A percentile compares a stretch with the other conserved stretches of the same genome.
These are phyloP conservation scores for Solanum peruvianum DNA, from an alignment of 257 asterid species.

Conservation along the genomic window DNA sequence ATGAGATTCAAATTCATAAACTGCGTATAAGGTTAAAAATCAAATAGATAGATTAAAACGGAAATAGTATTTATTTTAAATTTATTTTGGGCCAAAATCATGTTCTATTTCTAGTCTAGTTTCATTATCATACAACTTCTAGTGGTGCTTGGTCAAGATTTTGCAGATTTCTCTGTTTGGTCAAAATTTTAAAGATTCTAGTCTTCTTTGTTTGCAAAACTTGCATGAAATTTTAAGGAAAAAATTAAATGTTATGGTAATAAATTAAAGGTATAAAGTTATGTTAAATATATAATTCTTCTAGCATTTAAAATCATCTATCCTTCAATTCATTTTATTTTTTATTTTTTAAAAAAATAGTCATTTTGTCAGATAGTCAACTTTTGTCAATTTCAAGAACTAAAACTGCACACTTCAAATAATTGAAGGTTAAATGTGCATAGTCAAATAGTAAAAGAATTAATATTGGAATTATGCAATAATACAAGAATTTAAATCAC, in stretches of 20 bases:
- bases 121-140: background rate
- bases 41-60: background rate
- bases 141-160: background rate
- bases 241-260: background rate
- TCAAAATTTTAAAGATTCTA: background rate
- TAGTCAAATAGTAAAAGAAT: too few species aligned
- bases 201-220: background rate
- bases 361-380: too few species aligned
- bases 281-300: background rate
- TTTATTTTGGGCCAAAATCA: background rate
- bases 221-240: background rate
- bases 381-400: background rate
- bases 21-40: background rate
- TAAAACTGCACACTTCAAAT: background rate
- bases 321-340: too few species aligned
- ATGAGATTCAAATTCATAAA: background rate
- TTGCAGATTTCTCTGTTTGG: background rate
- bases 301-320: too few species aligned
- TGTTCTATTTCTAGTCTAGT: background rate
- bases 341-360: too few species aligned
- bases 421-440: background rate
- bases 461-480: background rate
- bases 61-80: background rate
- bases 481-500: too few species aligned
- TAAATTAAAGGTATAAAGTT: background rate